Conservation (phyloP, 768 basidiomycete species). For the Pholiota molesta region DNA sequence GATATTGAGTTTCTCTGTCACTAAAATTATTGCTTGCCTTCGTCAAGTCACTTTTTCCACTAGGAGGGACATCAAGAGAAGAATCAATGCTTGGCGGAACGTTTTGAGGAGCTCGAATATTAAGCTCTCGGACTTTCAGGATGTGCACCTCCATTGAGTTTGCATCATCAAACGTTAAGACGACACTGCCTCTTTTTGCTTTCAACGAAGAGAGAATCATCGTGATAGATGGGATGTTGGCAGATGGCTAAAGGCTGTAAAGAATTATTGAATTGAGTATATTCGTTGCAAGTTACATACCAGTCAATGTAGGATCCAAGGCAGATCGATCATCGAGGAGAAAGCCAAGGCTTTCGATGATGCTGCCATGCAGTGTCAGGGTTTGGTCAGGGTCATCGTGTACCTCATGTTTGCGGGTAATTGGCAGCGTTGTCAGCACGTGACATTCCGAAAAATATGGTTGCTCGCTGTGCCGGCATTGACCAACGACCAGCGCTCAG, state of each 20-base stretch:
- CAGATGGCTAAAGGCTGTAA: neutral
- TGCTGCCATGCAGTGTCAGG: neutral
- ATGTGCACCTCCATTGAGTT: neutral
- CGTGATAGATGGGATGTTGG: neutral
- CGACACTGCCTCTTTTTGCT: neutral
- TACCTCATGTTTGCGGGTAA: slow-evolving; percentile 12
- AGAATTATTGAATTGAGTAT: neutral
- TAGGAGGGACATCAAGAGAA: neutral
- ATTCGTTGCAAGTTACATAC: neutral
- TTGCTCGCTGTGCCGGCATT: slow-evolving; percentile 11
- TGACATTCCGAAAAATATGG: slow-evolving; percentile 13
- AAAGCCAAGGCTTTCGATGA: neutral
- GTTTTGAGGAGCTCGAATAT: neutral
- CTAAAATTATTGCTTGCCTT: slow-evolving; percentile 5
- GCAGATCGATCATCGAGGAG: neutral
- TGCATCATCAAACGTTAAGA: neutral
- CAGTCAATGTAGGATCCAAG: neutral
- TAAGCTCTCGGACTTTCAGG: neutral
- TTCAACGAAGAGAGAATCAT: neutral
- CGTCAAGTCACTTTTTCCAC: neutral
- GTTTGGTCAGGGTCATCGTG: too few relatives aligned
- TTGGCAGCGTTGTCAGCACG: slow-evolving; percentile 9
- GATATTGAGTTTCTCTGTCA: neutral
- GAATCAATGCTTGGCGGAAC: neutral
- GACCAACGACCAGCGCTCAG: slow-evolving; percentile 14